A percentile compares a stretch with the other conserved stretches of the same genome.
These are phyloP conservation scores for Sphenostylis stenocarpa DNA, from an alignment of 306 rosid genomes.

Conservation along the genomic window DNA sequence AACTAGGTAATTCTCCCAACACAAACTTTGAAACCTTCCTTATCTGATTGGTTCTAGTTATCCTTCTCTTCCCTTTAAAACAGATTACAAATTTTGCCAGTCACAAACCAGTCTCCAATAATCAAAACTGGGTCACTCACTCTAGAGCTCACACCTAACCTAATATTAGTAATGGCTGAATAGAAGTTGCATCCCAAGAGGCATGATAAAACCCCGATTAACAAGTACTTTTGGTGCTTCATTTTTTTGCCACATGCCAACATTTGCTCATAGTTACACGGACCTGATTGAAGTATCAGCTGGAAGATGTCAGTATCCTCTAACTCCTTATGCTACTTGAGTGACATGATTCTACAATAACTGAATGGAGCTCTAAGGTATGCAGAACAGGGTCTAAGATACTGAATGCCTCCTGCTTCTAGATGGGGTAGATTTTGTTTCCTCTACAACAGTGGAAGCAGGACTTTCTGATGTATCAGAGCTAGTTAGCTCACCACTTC, in stretches of 20 bases:
- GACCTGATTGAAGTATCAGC: slow-evolving; percentile 33
- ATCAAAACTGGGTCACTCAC: slow-evolving; percentile 23
- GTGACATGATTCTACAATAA: slow-evolving; percentile 47
- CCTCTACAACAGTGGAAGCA: slow-evolving; percentile 73
- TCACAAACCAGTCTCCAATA: background rate
- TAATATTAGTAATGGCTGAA: slow-evolving; percentile 10
- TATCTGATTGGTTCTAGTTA: background rate
- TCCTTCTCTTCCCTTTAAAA: background rate
- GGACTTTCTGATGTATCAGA: slow-evolving; percentile 94
- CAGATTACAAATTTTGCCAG: background rate
- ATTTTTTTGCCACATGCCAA: slow-evolving; percentile 22
- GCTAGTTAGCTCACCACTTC: slow-evolving; percentile 75
- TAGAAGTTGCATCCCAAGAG: slow-evolving; percentile 12
- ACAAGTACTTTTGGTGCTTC: slow-evolving; percentile 25
- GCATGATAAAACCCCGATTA: slow-evolving; percentile 8
- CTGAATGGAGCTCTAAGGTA: slow-evolving; percentile 12
- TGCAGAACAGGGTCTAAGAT: slow-evolving; percentile 52
- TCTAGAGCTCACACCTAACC: background rate
- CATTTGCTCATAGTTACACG: slow-evolving; percentile 26
- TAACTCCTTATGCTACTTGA: slow-evolving; percentile 49
- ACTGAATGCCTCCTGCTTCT: slow-evolving; percentile 84
- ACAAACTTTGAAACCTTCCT: background rate
- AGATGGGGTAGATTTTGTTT: slow-evolving; percentile 80
- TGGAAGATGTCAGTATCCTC: slow-evolving; percentile 49
- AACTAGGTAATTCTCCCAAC: background rate